Percentiles rank a stretch among this genome's conserved stretches.
Conservation (phyloP, 345 rosid species). For the Eucalyptus grandis region DNA sequence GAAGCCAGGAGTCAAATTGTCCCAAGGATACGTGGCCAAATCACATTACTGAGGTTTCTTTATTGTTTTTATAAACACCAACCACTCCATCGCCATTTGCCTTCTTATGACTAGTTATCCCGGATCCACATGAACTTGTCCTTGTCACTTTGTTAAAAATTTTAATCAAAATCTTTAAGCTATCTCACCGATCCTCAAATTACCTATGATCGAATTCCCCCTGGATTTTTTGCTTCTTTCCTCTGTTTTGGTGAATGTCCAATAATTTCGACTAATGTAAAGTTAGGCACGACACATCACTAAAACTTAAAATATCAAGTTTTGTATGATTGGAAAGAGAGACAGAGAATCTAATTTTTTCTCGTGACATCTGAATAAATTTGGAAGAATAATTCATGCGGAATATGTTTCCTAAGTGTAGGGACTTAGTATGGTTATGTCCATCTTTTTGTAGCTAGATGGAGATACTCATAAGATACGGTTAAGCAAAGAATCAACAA, state of each 20-base stretch:
- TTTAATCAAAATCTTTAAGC: background rate
- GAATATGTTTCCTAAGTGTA: background rate
- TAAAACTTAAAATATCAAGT: background rate
- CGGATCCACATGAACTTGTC: background rate
- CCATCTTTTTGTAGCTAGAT: background rate
- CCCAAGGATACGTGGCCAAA: background rate
- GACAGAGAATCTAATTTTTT: background rate
- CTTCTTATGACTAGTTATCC: background rate
- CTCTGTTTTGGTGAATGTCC: background rate
- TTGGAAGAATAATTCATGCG: background rate
- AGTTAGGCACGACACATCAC: background rate
- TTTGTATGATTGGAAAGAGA: background rate
- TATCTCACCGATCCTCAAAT: background rate
- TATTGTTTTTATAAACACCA: background rate
- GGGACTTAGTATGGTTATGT: background rate
- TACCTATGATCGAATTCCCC: background rate
- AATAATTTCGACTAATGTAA: background rate
- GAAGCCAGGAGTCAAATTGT: background rate
- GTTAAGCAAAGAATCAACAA: background rate
- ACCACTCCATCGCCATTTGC: background rate
- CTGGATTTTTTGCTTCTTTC: background rate
- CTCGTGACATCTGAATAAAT: background rate
- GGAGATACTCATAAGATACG: background rate
- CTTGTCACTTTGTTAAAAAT: background rate
- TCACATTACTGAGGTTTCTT: background rate